Evolutionary conservation across 2,329 filamentous ascomycete species (phyloP).

Genomic region (Pestalotiopsis sp.): DNA sequence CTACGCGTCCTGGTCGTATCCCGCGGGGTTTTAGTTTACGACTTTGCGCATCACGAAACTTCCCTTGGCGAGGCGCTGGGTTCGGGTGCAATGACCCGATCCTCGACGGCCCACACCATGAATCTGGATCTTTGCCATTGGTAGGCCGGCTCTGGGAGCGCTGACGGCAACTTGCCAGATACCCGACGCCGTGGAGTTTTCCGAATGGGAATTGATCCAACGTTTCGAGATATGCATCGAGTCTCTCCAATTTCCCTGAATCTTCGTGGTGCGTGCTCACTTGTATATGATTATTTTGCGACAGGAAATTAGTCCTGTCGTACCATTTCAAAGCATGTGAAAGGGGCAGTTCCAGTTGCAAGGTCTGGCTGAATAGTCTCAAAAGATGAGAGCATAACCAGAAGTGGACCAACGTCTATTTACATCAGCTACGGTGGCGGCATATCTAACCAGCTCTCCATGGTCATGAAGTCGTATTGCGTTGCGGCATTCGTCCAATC

Average conservation of each 20-base stretch:
- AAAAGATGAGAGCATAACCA: no score
- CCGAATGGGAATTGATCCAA: no score
- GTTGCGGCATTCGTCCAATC: background rate
- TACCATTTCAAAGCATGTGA: background rate
- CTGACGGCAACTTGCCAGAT: no score
- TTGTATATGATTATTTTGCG: no score
- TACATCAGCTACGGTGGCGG: background rate
- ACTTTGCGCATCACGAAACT: background rate
- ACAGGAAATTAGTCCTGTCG: no score
- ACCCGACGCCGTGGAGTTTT: no score
- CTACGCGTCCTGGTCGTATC: background rate
- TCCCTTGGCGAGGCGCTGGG: background rate
- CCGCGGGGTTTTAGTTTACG: no score
- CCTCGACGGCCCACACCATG: background rate
- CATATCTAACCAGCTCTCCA: constrained; percentile 7
- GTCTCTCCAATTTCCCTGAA: no score
- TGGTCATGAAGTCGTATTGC: constrained; percentile 5
- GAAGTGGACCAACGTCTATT: background rate
- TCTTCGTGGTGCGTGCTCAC: no score
- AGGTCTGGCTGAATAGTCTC: background rate
- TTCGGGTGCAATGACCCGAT: background rate
- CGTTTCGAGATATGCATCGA: no score
- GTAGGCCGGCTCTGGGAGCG: no score
- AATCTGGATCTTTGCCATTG: no score
- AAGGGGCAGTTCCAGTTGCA: background rate